phyloP scores from a whole-genome alignment of 106 monocot species.

The Cymbidium sinense region DNA sequence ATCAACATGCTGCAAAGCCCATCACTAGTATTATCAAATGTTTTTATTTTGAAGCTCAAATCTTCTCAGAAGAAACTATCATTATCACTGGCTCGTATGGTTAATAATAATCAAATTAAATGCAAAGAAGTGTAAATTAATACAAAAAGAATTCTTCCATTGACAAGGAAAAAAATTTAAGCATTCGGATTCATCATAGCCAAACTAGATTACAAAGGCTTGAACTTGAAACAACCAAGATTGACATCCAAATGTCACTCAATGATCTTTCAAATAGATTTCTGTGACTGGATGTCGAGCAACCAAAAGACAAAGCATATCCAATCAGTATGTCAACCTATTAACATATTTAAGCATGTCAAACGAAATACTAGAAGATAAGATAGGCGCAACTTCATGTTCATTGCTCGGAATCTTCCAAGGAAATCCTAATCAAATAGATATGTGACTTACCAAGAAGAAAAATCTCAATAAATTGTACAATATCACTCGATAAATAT shows the following conservation, averaged over 20 bases:
- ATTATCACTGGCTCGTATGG: background rate
- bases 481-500: background rate
- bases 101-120: background rate
- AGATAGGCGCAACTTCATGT: background rate
- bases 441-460: background rate
- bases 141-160: background rate
- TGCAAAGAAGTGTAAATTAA: background rate
- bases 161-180: background rate
- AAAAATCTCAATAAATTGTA: background rate
- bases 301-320: background rate
- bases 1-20: conserved; percentile 81
- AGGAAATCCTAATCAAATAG: background rate
- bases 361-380: background rate
- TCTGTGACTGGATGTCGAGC: background rate
- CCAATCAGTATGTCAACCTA: background rate
- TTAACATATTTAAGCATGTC: too few relatives aligned
- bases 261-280: background rate
- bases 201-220: background rate
- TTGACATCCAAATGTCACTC: background rate
- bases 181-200: background rate
- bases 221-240: background rate
- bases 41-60: background rate
- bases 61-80: background rate
- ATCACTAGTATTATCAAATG: background rate
- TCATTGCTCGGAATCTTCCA: background rate